A percentile compares a stretch with the other conserved stretches of the same genome.
phyloP scores from a whole-genome alignment of 2,329 filamentous ascomycete species.

The Fusarium proliferatum region DNA sequence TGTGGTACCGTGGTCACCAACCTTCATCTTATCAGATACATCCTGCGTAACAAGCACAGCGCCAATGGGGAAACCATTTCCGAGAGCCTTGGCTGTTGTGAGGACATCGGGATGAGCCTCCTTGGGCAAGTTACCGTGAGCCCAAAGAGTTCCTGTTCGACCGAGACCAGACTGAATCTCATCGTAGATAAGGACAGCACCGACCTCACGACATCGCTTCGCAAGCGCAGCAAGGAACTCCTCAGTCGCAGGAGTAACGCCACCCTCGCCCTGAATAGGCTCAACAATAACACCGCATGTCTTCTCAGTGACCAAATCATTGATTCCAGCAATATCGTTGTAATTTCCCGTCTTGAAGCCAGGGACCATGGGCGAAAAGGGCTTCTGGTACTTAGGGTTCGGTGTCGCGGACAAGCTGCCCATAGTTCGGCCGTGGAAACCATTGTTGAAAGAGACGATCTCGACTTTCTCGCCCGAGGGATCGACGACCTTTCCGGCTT shows the following conservation, averaged over 20 bases:
- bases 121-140: slow-evolving; percentile 77
- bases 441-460: slow-evolving; percentile 88
- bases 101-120: slow-evolving; percentile 93
- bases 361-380: slow-evolving; percentile 94
- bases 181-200: slow-evolving; percentile 91
- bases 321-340: slow-evolving; percentile 81
- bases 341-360: slow-evolving; percentile 89
- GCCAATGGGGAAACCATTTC: slow-evolving; percentile 95
- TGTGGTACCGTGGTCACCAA: slow-evolving; percentile 91
- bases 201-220: slow-evolving; percentile 84
- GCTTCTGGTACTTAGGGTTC: slow-evolving; percentile 96
- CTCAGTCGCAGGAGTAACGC: slow-evolving; percentile 83
- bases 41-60: slow-evolving; percentile 64
- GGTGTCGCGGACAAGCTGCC: slow-evolving; percentile 94
- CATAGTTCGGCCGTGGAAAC: slow-evolving; percentile 98
- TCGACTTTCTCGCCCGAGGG: slow-evolving; percentile 80
- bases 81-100: slow-evolving; percentile 94
- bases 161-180: slow-evolving; percentile 96
- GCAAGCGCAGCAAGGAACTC: slow-evolving; percentile 90
- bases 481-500: slow-evolving; percentile 82
- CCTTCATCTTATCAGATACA: slow-evolving; percentile 56
- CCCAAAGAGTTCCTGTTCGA: slow-evolving; percentile 91
- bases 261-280: slow-evolving; percentile 97
- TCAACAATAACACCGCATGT: slow-evolving; percentile 97
- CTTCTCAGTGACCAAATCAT: slow-evolving; percentile 79